Percentiles rank a stretch among this genome's conserved stretches.
Conservation (phyloP, 2,329 filamentous ascomycete species). For the Ophiocordyceps robertsii region DNA sequence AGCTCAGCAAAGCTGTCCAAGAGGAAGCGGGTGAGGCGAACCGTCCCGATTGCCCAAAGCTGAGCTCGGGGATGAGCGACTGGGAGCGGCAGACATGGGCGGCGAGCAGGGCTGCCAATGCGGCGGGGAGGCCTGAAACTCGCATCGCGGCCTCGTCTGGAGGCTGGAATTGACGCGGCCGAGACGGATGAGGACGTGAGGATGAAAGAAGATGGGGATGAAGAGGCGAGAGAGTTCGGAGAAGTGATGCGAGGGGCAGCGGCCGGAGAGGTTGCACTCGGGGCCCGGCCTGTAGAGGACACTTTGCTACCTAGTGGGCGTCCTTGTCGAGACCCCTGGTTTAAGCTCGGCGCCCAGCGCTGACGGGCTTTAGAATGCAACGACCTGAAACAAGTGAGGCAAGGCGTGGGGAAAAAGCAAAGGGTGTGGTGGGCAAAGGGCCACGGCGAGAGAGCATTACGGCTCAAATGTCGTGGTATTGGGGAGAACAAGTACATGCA, state of each 20-base stretch:
- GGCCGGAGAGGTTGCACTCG: too few species aligned
- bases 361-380: too few species aligned
- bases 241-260: too few species aligned
- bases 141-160: conserved; percentile 23
- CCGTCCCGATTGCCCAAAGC: conserved; percentile 61
- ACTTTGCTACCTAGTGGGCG: conserved; percentile 13
- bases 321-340: not conserved
- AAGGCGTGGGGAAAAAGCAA: not conserved
- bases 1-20: too few species aligned
- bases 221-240: not conserved
- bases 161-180: too few species aligned
- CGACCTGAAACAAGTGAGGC: not conserved
- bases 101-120: conserved; percentile 28
- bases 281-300: conserved; percentile 10
- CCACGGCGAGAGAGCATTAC: too few species aligned
- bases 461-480: too few species aligned
- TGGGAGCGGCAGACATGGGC: conserved; percentile 44
- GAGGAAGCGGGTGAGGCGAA: conserved; percentile 18
- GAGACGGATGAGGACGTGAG: too few species aligned
- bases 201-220: not conserved
- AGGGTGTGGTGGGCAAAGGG: not conserved
- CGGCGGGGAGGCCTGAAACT: conserved; percentile 16
- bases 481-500: too few species aligned
- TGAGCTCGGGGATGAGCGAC: conserved; percentile 57
- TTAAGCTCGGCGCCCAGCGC: not conserved